A percentile compares a stretch with the other conserved stretches of the same genome.
These are phyloP conservation scores for Peribolospora baueri DNA, from an alignment of 768 basidiomycete genomes.

Conservation along the genomic window DNA sequence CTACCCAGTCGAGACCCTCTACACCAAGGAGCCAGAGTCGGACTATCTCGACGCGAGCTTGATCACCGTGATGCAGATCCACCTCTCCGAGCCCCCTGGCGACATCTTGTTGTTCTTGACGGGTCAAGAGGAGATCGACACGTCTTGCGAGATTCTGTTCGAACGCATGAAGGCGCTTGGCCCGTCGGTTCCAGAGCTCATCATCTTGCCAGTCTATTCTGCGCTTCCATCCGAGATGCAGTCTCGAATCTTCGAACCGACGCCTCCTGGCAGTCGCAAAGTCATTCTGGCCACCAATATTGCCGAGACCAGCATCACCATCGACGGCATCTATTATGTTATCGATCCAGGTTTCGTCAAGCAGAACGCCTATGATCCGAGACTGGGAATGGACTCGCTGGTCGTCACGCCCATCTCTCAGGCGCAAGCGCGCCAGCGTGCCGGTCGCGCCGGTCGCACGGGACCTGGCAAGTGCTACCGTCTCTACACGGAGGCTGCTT, in stretches of 20 bases:
- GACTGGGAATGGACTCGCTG: conserved; percentile 93
- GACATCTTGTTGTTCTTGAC: conserved; percentile 93
- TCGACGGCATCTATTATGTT: conserved; percentile 96
- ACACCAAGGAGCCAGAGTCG: conserved; percentile 91
- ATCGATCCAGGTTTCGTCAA: conserved; percentile 97
- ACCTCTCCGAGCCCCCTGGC: conserved; percentile 89
- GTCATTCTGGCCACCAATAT: conserved; percentile 99
- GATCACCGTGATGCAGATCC: conserved; percentile 98
- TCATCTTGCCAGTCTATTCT: conserved; percentile 93
- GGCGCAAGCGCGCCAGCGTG: conserved; percentile 82
- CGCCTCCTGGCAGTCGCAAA: conserved; percentile 93
- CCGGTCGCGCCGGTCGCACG: conserved; percentile 89
- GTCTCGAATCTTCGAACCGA: conserved; percentile 89
- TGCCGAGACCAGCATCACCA: conserved; percentile 92
- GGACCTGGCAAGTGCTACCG: conserved; percentile 97
- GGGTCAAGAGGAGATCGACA: conserved; percentile 97
- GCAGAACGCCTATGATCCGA: conserved; percentile 93
- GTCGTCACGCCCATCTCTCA: conserved; percentile 98
- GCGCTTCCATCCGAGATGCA: conserved; percentile 95
- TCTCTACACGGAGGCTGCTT: conserved; percentile 91
- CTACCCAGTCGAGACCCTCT: conserved; percentile 94
- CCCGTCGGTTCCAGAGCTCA: conserved; percentile 89
- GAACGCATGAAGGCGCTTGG: conserved; percentile 98
- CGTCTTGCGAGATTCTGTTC: conserved; percentile 82
- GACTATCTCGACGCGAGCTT: conserved; percentile 96